Evolutionary conservation across 768 basidiomycete genomes (phyloP).

Genomic region (Chiua virens): DNA sequence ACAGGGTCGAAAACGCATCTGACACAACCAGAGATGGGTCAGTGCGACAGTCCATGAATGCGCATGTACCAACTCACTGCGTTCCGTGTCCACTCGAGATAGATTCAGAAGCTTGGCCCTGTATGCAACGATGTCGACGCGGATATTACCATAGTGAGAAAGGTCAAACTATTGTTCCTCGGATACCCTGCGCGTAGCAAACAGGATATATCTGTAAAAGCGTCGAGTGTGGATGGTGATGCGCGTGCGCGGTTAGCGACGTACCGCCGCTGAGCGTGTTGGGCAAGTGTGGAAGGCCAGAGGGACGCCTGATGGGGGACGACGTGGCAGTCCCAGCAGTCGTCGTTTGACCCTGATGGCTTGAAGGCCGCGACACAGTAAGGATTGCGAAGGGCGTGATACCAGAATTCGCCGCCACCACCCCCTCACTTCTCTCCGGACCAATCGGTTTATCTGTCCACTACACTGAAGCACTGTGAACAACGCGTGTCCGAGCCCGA

Average conservation of each 20-base stretch:
- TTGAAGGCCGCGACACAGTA: constrained; percentile 4
- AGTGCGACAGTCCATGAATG: too few species aligned
- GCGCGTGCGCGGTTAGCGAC: neutral
- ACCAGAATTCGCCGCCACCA: neutral
- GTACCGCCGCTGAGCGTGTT: neutral
- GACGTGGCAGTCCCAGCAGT: neutral
- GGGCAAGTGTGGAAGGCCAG: neutral
- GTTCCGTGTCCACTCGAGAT: constrained; percentile 11
- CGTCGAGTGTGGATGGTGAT: constrained; percentile 1
- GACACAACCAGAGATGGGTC: too few species aligned
- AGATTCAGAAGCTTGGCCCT: constrained; percentile 9
- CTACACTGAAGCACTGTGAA: too few species aligned
- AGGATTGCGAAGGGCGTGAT: constrained; percentile 25
- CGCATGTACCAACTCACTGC: neutral
- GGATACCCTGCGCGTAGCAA: constrained; percentile 7
- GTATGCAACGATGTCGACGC: constrained; percentile 13
- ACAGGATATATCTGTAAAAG: neutral
- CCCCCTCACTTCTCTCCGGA: neutral
- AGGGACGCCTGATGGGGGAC: too few species aligned
- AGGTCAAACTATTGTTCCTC: constrained; percentile 12
- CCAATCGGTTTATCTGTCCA: too few species aligned
- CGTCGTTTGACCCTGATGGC: neutral
- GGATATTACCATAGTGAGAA: neutral
- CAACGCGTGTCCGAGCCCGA: too few species aligned
- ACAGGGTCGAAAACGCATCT: neutral